phyloP scores from a whole-genome alignment of 164 flowering plant genomes.

The Litsea cubeba region DNA sequence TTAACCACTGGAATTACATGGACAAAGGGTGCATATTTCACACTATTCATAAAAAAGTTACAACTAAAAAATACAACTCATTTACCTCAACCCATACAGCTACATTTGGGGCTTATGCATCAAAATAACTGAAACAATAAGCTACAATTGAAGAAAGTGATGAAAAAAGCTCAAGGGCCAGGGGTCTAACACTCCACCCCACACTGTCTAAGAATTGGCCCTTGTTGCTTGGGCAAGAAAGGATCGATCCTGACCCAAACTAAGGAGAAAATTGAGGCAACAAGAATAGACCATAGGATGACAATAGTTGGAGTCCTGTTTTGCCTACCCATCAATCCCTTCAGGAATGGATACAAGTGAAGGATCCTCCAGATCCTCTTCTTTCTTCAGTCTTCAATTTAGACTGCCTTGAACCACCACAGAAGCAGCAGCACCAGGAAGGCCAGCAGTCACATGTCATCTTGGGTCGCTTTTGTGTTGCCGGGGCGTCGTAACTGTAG shows the following conservation, averaged over 20 bases:
- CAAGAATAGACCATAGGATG: slow-evolving; percentile 67
- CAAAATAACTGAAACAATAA: no score
- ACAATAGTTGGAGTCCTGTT: slow-evolving; percentile 78
- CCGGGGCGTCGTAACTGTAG: slow-evolving; percentile 97
- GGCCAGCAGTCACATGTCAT: slow-evolving; percentile 99
- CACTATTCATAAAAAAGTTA: neutral
- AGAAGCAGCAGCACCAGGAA: slow-evolving; percentile 80
- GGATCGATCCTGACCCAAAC: slow-evolving; percentile 74
- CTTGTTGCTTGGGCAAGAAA: slow-evolving; percentile 60
- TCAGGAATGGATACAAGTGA: slow-evolving; percentile 70
- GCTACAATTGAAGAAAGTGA: neutral
- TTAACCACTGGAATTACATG: no score
- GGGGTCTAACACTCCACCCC: slow-evolving; percentile 44
- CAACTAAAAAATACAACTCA: neutral
- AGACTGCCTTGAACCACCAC: slow-evolving; percentile 41
- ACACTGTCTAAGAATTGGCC: slow-evolving; percentile 51
- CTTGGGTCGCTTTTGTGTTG: slow-evolving; percentile 70
- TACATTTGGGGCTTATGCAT: neutral
- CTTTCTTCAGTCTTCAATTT: slow-evolving; percentile 55
- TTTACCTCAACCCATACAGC: neutral
- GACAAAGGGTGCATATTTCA: neutral
- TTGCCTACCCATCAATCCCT: slow-evolving; percentile 72
- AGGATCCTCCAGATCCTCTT: slow-evolving; percentile 42
- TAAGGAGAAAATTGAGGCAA: slow-evolving; percentile 67
- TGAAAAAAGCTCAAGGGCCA: neutral